These are phyloP conservation scores for Postia placenta DNA, from an alignment of 768 basidiomycete genomes.

Conservation along the genomic window DNA sequence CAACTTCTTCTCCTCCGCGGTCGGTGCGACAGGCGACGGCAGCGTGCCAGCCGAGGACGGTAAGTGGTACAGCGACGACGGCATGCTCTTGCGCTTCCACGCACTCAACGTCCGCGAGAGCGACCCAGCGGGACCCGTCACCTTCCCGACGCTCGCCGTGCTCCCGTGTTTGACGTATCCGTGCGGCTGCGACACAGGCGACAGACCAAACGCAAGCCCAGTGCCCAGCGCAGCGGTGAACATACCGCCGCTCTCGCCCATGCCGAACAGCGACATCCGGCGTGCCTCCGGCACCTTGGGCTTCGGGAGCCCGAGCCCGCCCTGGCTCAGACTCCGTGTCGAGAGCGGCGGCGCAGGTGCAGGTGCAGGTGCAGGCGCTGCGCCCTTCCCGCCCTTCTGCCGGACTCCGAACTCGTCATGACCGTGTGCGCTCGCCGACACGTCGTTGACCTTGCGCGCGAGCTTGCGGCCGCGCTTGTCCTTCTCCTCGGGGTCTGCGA, in stretches of 20 bases:
- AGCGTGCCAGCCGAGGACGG: constrained; percentile 2
- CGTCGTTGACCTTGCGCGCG: background rate
- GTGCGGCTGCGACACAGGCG: background rate
- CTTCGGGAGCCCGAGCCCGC: constrained; percentile 4
- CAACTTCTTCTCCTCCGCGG: constrained; percentile 15
- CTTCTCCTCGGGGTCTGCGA: constrained; percentile 14
- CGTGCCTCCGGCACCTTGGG: background rate
- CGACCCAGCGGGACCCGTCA: background rate
- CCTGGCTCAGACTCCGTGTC: constrained; percentile 4
- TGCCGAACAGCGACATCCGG: constrained; percentile 9
- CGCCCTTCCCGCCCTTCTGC: background rate
- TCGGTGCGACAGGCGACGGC: background rate
- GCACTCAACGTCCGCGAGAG: constrained; percentile 15
- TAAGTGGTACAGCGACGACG: constrained; percentile 14
- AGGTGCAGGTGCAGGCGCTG: background rate
- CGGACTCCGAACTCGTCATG: background rate
- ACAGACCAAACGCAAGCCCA: constrained; percentile 20
- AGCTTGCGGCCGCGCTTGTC: constrained; percentile 6
- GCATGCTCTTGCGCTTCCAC: constrained; percentile 19
- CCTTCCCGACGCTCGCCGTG: constrained; percentile 4
- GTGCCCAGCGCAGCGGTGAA: constrained; percentile 25
- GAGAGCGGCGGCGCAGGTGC: background rate
- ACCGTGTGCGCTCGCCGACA: background rate
- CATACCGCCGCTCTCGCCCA: constrained; percentile 13
- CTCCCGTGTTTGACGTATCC: background rate